Base-by-base conservation (phyloP, 805 yeast species). In the Kluyveromyces starmeri region DNA sequence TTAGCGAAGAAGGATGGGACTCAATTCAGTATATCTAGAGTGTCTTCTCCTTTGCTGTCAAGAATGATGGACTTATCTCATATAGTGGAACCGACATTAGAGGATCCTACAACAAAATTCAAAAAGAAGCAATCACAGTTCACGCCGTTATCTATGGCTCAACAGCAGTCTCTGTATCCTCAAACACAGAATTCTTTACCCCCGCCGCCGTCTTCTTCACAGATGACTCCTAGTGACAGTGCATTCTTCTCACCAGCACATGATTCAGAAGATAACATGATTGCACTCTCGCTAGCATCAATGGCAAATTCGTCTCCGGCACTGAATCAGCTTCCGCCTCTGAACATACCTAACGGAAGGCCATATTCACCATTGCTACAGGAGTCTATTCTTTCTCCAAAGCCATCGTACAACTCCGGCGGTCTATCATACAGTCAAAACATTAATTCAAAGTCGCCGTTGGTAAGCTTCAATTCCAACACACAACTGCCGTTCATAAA, bases 271-370 rank as follows among this genome's bases (percentile, higher is more conserved):
- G 62, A 57, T 39, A 57, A 53, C 32, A 43, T 57, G 49, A 35
- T 57, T 20, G 62, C 62, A 3, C 40, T 57, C 32, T 55, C 60
- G 36, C 38, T 57, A 18, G 53, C 62, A 4, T 53, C 58, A 11
- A 55, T 57, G 59, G 62, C 62, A 17, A 54, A 58, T 30, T 53
- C 61, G 2, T 55, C 61, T 5, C 62, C 62, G 10, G 43, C 57
- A 28, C 37, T 53, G 30, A 42, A 44, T n/a, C 43, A 38, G 14
- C 36, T 52, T 27, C 55, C 55, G 12, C 42, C 53, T 18, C 38
- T 55, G 22, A 45, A 47, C 22, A 34, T 34, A 7, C 28, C 37
- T 22, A 43, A 40, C 28, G 34, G 41, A 3, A 38, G 42, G 26
- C 40, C 47, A 16, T 43, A 34, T 27, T 40, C 47, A n/a, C 40